Conservation (phyloP, 1,139 yeast species). For the Suhomyces bribrorum region DNA sequence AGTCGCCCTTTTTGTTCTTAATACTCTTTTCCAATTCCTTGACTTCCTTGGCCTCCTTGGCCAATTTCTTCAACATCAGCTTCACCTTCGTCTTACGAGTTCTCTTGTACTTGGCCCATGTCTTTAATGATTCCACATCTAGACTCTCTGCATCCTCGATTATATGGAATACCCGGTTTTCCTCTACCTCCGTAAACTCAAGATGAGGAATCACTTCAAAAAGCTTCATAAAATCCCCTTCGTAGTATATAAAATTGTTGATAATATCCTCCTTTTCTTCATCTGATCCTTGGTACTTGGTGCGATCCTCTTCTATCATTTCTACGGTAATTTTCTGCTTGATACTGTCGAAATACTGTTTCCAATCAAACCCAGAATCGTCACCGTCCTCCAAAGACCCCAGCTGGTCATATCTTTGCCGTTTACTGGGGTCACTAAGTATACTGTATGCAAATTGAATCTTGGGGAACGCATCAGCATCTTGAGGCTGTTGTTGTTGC, state of each 20-base stretch:
- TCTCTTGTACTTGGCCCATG: conserved; percentile 58
- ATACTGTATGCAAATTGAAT: conserved; percentile 78
- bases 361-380: conserved; percentile 58
- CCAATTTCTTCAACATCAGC: conserved; percentile 48
- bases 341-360: conserved; percentile 60
- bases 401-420: conserved; percentile 64
- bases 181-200: conserved; percentile 62
- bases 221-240: conserved; percentile 69
- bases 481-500: conserved; percentile 28
- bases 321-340: conserved; percentile 69
- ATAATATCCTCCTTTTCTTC: conserved; percentile 71
- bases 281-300: conserved; percentile 60
- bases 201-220: conserved; percentile 80
- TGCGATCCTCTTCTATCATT: conserved; percentile 69
- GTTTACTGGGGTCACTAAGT: conserved; percentile 56
- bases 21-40: conserved; percentile 56
- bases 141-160: conserved; percentile 41
- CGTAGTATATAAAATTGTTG: conserved; percentile 55
- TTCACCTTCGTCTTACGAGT: conserved; percentile 47
- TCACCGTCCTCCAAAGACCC: conserved; percentile 59
- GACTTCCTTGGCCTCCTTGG: conserved; percentile 70
- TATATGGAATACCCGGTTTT: conserved; percentile 55
- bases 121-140: conserved; percentile 29
- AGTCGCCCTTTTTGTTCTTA: conserved; percentile 44
- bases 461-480: conserved; percentile 57